These are phyloP conservation scores for Tetradesmus lagerheimii DNA, from an alignment of 139 green algal genomes.

Conservation along the genomic window DNA sequence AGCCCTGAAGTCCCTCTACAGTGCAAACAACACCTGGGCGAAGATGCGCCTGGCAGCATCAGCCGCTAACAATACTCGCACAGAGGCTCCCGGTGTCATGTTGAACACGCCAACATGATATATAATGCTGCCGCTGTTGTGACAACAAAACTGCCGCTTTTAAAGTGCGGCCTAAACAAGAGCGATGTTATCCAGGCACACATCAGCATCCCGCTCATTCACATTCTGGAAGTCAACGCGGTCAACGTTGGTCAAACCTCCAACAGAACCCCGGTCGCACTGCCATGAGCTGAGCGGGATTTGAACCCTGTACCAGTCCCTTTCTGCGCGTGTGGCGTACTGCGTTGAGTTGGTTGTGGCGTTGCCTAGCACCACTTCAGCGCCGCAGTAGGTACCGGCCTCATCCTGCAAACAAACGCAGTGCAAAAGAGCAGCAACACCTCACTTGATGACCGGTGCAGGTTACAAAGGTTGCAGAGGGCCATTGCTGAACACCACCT, in stretches of 20 bases:
- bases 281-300: conserved; percentile 11
- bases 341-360: neutral
- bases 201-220: conserved; percentile 25
- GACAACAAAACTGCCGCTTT: no score
- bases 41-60: no score
- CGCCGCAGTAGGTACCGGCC: neutral
- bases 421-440: no score
- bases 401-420: conserved; percentile 25
- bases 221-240: conserved; percentile 38
- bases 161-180: neutral
- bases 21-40: no score
- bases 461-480: no score
- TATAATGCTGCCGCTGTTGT: no score
- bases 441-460: no score
- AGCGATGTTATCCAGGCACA: conserved; percentile 41
- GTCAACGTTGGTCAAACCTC: conserved; percentile 27
- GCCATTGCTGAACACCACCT: conserved; percentile 9
- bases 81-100: no score
- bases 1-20: no score
- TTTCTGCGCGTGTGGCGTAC: neutral
- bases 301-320: conserved; percentile 7
- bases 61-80: no score
- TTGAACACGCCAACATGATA: no score
- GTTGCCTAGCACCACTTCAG: conserved; percentile 23
- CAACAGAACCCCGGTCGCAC: conserved; percentile 25